These are phyloP conservation scores for Cinchona pubescens DNA, from an alignment of 257 asterid genomes.

Conservation along the genomic window DNA sequence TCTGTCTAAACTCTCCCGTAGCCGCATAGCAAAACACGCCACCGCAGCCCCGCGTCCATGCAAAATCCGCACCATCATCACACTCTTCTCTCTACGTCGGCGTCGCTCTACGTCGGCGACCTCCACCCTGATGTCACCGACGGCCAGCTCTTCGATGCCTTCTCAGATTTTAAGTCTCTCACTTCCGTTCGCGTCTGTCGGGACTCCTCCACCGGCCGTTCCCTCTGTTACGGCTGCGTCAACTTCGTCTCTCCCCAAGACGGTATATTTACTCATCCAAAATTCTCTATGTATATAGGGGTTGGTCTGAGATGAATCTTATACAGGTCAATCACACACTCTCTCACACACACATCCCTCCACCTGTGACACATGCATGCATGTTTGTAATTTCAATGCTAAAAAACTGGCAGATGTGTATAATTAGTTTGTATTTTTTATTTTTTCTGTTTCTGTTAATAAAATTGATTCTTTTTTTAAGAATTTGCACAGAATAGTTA, in stretches of 20 bases:
- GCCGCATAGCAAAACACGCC: conserved; percentile 34
- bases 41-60: conserved; percentile 75
- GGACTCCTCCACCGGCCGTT: conserved; percentile 33
- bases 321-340: not conserved
- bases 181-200: conserved; percentile 41
- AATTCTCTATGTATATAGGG: not conserved
- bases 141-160: conserved; percentile 32
- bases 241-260: conserved; percentile 40
- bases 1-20: not conserved
- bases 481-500: not conserved
- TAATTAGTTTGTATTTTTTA: not conserved
- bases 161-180: conserved; percentile 31
- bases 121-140: conserved; percentile 36
- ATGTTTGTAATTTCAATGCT: not conserved
- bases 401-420: no score
- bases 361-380: conserved; percentile 10
- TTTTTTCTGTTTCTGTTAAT: no score
- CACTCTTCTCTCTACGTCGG: conserved; percentile 19
- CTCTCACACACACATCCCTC: no score
- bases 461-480: not conserved
- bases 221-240: conserved; percentile 47
- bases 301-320: not conserved
- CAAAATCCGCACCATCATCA: conserved; percentile 23
- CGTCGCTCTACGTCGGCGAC: conserved; percentile 46
- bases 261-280: conserved; percentile 18